Conservation (phyloP, 805 yeast species). For the Helenozyma baotianmanensis region DNA sequence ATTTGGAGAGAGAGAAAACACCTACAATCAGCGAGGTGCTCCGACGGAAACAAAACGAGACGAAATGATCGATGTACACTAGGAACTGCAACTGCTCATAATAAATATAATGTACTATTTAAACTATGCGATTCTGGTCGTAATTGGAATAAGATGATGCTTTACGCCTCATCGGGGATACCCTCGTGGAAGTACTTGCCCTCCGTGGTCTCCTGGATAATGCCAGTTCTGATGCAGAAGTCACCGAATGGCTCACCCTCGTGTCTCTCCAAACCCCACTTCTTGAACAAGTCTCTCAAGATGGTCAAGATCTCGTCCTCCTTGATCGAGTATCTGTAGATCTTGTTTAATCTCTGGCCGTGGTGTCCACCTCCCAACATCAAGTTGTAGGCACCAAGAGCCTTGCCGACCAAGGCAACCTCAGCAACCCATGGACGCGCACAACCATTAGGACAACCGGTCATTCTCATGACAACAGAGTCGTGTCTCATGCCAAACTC, state of each 20-base stretch:
- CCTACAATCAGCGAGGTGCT: slow-evolving; percentile 19
- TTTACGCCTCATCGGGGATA: slow-evolving; percentile 73
- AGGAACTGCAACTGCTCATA: not conserved
- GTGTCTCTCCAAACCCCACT: slow-evolving; percentile 87
- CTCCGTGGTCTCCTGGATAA: slow-evolving; percentile 81
- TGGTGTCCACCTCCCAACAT: slow-evolving; percentile 95
- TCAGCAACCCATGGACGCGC: slow-evolving; percentile 98
- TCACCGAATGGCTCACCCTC: slow-evolving; percentile 97
- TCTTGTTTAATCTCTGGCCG: slow-evolving; percentile 88
- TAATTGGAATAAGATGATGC: not conserved
- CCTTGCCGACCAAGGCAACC: slow-evolving; percentile 92
- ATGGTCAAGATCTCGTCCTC: slow-evolving; percentile 81
- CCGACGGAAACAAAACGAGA: not conserved
- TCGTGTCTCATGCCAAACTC: slow-evolving; percentile 92
- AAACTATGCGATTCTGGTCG: no score
- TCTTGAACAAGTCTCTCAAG: slow-evolving; percentile 82
- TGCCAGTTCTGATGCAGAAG: slow-evolving; percentile 80
- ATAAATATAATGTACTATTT: slow-evolving; percentile 1
- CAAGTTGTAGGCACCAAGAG: slow-evolving; percentile 87
- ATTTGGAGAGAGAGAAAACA: slow-evolving; percentile 40
- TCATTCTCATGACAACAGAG: slow-evolving; percentile 94
- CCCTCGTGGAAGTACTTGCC: slow-evolving; percentile 95
- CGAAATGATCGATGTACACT: not conserved
- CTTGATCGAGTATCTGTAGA: slow-evolving; percentile 80
- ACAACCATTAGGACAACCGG: slow-evolving; percentile 98